phyloP scores from a whole-genome alignment of 352 stramenopile genomes.

The Plasmopara viticola region DNA sequence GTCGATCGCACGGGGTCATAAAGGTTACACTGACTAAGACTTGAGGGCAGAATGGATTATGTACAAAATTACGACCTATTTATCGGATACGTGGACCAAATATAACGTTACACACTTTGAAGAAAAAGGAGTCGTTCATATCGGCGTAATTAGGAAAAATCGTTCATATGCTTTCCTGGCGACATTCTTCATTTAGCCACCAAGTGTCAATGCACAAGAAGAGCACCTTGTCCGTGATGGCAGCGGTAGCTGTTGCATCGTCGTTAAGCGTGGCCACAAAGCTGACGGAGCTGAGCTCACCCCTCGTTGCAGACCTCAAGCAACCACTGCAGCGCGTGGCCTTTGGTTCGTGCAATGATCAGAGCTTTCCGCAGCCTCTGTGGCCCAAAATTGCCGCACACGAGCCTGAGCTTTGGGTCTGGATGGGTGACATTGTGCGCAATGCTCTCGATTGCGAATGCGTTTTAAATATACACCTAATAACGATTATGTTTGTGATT shows the following conservation, averaged over 20 bases:
- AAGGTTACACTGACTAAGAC: too few species aligned
- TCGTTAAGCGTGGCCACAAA: slow-evolving; percentile 11
- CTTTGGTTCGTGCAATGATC: slow-evolving; percentile 86
- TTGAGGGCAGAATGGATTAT: too few species aligned
- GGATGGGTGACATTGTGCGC: slow-evolving; percentile 83
- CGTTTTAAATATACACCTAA: slow-evolving; percentile 2
- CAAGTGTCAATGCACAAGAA: slow-evolving; percentile 5
- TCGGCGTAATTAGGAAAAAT: slow-evolving; percentile 17
- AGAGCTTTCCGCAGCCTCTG: slow-evolving; percentile 76
- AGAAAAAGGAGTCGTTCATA: slow-evolving; percentile 7
- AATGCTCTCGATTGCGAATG: background rate
- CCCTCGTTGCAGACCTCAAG: slow-evolving; percentile 42
- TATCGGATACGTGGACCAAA: too few species aligned
- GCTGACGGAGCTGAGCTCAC: slow-evolving; percentile 8
- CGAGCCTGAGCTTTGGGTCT: slow-evolving; percentile 73
- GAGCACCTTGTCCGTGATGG: slow-evolving; percentile 6
- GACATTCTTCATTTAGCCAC: slow-evolving; percentile 5
- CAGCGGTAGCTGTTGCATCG: slow-evolving; percentile 11
- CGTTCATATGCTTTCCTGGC: slow-evolving; percentile 16
- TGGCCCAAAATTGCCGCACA: slow-evolving; percentile 57
- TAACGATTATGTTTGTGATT: background rate
- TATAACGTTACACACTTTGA: too few species aligned
- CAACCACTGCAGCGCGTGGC: slow-evolving; percentile 45
- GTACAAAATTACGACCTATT: too few species aligned
- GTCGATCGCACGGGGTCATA: too few species aligned